A percentile compares a stretch with the other conserved stretches of the same genome.
phyloP scores from a whole-genome alignment of 345 rosid species.

The Aurinia saxatilis region DNA sequence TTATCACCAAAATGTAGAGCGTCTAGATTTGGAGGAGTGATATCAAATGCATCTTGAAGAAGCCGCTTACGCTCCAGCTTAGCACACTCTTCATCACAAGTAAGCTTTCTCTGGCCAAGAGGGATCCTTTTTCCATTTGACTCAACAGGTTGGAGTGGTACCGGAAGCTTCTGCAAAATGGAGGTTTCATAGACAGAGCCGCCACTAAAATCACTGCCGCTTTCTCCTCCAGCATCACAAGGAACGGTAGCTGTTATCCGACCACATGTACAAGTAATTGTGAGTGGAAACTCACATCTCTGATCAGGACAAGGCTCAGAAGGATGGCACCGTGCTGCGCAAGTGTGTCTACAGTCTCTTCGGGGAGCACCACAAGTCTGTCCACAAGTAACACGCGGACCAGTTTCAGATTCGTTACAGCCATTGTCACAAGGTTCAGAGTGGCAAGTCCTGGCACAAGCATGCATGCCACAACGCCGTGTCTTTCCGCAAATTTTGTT shows the following conservation, averaged over 20 bases:
- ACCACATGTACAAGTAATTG: constrained; percentile 66
- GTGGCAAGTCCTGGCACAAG: constrained; percentile 76
- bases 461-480: constrained; percentile 81
- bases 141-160: constrained; percentile 59
- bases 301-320: constrained; percentile 64
- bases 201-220: constrained; percentile 30
- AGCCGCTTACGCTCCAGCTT: constrained; percentile 70
- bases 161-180: constrained; percentile 51
- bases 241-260: constrained; percentile 59
- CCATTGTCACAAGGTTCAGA: constrained; percentile 52
- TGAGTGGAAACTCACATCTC: constrained; percentile 66
- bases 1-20: constrained; percentile 78
- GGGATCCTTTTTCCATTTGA: constrained; percentile 44
- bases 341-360: constrained; percentile 71
- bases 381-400: constrained; percentile 56
- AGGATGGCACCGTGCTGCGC: constrained; percentile 66
- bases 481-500: constrained; percentile 76
- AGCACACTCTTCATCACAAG: constrained; percentile 71
- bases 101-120: constrained; percentile 78
- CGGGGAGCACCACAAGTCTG: constrained; percentile 82
- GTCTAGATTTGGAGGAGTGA: constrained; percentile 51
- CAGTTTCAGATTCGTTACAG: constrained; percentile 23
- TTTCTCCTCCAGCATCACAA: constrained; percentile 77
- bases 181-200: constrained; percentile 61
- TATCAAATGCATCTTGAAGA: constrained; percentile 83